phyloP scores from a whole-genome alignment of 148 eudicot genomes.

The Camellia lanceoleosa region DNA sequence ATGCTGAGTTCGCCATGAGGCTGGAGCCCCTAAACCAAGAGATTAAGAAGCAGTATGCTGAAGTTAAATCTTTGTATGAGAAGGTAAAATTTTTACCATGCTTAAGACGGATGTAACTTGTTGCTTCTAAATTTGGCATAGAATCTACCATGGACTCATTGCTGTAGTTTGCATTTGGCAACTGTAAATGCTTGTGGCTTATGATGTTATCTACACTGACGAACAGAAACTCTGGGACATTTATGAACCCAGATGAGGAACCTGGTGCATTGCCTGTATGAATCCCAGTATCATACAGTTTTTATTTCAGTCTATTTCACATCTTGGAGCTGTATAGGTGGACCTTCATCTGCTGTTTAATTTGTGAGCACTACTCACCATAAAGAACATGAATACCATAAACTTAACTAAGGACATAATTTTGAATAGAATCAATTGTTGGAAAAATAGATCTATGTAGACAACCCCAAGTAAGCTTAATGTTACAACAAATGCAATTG shows the following conservation, averaged over 20 bases:
- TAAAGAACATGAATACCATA: no score
- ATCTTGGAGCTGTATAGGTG: no score
- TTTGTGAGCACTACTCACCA: no score
- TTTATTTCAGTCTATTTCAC: no score
- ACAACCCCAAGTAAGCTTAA: no score
- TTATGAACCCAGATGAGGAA: not conserved
- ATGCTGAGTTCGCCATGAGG: conserved; percentile 85
- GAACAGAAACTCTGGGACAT: not conserved
- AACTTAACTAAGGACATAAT: no score
- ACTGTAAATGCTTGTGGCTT: no score
- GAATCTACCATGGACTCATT: not conserved
- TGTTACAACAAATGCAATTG: no score
- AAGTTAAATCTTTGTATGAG: conserved; percentile 66
- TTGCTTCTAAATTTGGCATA: not conserved
- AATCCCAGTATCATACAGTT: not conserved
- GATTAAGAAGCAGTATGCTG: conserved; percentile 78
- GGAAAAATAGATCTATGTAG: no score
- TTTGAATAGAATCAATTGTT: no score
- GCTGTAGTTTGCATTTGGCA: not conserved
- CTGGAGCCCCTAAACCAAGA: conserved; percentile 89
- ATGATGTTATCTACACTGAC: not conserved
- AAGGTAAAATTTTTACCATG: conserved; percentile 43
- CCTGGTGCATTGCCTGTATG: not conserved
- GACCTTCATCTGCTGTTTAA: no score
- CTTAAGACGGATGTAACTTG: not conserved